These are phyloP conservation scores for Aspergillus floridensis DNA, from an alignment of 2,329 filamentous ascomycete genomes.

Conservation along the genomic window DNA sequence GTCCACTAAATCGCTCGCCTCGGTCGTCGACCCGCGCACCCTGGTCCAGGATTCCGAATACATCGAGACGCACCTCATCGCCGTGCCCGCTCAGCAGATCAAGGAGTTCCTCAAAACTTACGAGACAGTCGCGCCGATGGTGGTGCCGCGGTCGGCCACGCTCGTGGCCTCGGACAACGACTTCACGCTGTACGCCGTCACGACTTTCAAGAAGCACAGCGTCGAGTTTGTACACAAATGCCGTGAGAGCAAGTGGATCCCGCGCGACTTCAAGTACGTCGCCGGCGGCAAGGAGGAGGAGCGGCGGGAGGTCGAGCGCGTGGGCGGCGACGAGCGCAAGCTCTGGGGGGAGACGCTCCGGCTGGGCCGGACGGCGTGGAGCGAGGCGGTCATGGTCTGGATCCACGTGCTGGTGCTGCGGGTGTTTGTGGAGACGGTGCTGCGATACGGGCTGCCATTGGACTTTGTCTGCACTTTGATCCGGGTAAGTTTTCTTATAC, in stretches of 20 bases:
- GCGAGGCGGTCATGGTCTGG: conserved; percentile 94
- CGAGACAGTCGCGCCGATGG: conserved; percentile 84
- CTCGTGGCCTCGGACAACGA: conserved; percentile 84
- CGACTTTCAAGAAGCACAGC: conserved; percentile 88
- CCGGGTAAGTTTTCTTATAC: conserved; percentile 59
- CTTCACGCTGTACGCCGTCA: conserved; percentile 83
- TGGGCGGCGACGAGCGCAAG: conserved; percentile 82
- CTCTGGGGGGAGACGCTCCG: conserved; percentile 89
- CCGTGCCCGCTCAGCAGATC: conserved; percentile 72
- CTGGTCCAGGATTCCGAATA: conserved; percentile 91
- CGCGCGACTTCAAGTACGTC: conserved; percentile 88
- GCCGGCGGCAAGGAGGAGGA: conserved; percentile 89
- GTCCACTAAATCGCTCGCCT: conserved; percentile 86
- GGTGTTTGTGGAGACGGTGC: conserved; percentile 97
- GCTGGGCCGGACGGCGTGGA: conserved; percentile 87
- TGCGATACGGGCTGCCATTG: conserved; percentile 88
- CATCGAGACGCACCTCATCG: conserved; percentile 91
- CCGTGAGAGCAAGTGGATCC: conserved; percentile 90
- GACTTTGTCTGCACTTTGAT: conserved; percentile 84
- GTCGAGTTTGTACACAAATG: conserved; percentile 88
- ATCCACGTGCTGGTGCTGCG: conserved; percentile 85
- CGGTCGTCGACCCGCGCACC: conserved; percentile 76
- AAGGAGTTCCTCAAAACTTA: conserved; percentile 90
- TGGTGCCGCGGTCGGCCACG: conserved; percentile 82
- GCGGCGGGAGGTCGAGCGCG: conserved; percentile 76